Evolutionary conservation across 140 eudicot species (phyloP), one percentile per base, ranked within the genome.

Genomic region (Bidens hawaiensis): DNA sequence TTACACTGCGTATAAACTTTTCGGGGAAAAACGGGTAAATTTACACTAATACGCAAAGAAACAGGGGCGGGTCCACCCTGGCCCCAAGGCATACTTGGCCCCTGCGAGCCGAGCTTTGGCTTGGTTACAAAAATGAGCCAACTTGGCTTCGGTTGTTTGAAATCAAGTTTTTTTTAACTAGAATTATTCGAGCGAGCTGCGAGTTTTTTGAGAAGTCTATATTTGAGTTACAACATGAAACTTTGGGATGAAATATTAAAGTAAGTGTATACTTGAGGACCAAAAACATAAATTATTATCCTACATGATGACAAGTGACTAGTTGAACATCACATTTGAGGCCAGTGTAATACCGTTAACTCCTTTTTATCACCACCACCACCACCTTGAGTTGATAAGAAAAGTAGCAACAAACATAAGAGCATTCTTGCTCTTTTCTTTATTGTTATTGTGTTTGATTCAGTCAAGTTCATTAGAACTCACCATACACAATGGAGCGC

Each of bases 401-500:
- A 38, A 2, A 38, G 12, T 11, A 38, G 12, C 43, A 38, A 38
- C 60, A 65, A 5, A 5, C 45, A 54, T 6, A 30, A 61, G 47
- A 41, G 50, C 67, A 47, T 17, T 62, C 28, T 43, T 25, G 38
- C 46, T 64, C 74, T 55, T 27, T 38, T 10, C n/a, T 38, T 10
- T n/a, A 38, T 12, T n/a, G n/a, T n/a, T n/a, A n/a, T 38, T 38
- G 43, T 9, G 8, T 9, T 31, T 31, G 36, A 31, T 31, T 62
- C 46, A 10, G 48, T 51, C 62, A 60, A 28, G 71, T 31, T 78
- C 75, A 38, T 38, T 38, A 38, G 13, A 38, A 58, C 24, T 17
- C 31, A 49, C 22, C 41, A 40, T 0, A 27, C 50, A 62, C 56
- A 70, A 90, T 91, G 98, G 96, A 91, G 68, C 98, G 96, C 33